These are phyloP conservation scores for Sisymbrium irio DNA, from an alignment of 345 rosid genomes.

Conservation along the genomic window DNA sequence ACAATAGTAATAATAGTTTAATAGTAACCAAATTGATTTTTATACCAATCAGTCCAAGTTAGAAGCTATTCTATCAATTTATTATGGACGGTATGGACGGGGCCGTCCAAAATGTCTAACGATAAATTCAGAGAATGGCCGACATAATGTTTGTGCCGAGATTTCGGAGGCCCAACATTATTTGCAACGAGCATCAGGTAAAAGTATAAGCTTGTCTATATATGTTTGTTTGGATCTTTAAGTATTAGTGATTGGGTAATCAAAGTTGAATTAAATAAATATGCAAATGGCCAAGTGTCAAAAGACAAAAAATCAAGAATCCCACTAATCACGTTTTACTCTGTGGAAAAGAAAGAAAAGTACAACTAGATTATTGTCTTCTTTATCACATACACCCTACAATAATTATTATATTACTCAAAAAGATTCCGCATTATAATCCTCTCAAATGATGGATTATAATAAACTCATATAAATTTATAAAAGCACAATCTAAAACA, in stretches of 20 bases:
- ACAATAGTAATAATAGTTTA: no score
- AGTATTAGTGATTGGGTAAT: not conserved
- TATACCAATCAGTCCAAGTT: no score
- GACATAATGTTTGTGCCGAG: not conserved
- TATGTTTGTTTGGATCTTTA: no score
- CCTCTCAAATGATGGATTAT: constrained; percentile 8
- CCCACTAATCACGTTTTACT: not conserved
- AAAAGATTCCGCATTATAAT: constrained; percentile 14
- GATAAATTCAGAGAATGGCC: no score
- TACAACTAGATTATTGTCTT: not conserved
- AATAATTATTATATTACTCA: constrained; percentile 2
- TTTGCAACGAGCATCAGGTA: no score
- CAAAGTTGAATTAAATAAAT: not conserved
- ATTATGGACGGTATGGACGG: no score
- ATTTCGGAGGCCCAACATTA: not conserved
- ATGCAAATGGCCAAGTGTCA: not conserved
- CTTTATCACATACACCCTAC: constrained; percentile 8
- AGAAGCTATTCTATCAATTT: no score
- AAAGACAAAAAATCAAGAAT: constrained; percentile 5
- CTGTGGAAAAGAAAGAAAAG: not conserved
- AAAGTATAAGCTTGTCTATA: no score
- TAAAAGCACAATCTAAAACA: constrained; percentile 5
- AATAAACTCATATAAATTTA: constrained; percentile 15
- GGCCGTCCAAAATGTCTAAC: no score
- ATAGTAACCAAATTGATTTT: no score